These are phyloP conservation scores for Odontarrhena argentea DNA, from an alignment of 345 rosid genomes.

Conservation along the genomic window DNA sequence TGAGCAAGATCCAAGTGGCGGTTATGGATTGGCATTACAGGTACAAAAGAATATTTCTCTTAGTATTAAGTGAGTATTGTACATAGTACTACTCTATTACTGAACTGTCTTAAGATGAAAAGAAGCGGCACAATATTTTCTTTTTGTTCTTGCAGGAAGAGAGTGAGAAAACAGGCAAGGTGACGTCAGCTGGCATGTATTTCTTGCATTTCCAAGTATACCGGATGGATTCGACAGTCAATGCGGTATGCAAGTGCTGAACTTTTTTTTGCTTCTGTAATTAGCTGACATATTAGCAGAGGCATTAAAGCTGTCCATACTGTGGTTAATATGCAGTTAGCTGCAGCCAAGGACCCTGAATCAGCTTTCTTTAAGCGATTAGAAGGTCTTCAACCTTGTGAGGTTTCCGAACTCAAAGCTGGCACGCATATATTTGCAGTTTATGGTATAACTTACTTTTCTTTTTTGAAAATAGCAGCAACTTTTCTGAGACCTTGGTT, in stretches of 20 bases:
- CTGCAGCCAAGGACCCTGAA: conserved; percentile 97
- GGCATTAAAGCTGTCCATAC: conserved; percentile 12
- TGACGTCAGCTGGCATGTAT: conserved; percentile 98
- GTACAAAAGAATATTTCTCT: conserved; percentile 42
- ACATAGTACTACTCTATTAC: background rate
- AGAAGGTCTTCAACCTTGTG: conserved; percentile 99
- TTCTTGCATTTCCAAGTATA: conserved; percentile 99
- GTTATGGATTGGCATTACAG: conserved; percentile 97
- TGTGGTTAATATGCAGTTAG: conserved; percentile 61
- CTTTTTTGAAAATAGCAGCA: conserved; percentile 1
- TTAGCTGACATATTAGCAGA: conserved; percentile 3
- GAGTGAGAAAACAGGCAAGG: conserved; percentile 96
- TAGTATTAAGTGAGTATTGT: background rate
- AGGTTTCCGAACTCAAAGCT: conserved; percentile 88
- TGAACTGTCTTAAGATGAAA: background rate
- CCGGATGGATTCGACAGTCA: conserved; percentile 92
- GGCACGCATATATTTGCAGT: conserved; percentile 99
- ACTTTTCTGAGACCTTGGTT: conserved; percentile 13
- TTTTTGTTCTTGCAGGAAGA: conserved; percentile 69
- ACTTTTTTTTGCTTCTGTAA: background rate
- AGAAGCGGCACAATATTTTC: background rate
- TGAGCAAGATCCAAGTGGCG: conserved; percentile 88
- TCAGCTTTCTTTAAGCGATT: conserved; percentile 93
- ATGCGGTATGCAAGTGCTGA: conserved; percentile 64
- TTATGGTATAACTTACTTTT: conserved; percentile 63